Evolutionary conservation across 2,329 filamentous ascomycete species (phyloP), one percentile per base, ranked within the genome.

Genomic region (Thelonectria blattea): DNA sequence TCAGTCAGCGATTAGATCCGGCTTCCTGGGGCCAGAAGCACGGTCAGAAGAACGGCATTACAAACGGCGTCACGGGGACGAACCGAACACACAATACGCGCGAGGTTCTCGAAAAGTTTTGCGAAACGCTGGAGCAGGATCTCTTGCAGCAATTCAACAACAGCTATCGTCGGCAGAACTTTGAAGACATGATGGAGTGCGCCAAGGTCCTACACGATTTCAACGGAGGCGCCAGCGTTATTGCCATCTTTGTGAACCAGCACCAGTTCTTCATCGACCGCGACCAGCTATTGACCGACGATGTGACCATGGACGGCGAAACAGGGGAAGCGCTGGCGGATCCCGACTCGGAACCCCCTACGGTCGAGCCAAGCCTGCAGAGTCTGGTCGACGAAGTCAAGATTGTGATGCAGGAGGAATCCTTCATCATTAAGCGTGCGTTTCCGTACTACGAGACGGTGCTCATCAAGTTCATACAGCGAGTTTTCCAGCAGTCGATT

Each of bases 181-280:
- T 96, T 72, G 92, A 97, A 67, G 93, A 96, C 71, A 99, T 99
- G 96, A 90, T 92, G 79, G 95, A 98, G 74, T 99, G 95, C 74
- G 92, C 96, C 56, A 91, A 91, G 71, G 95, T 97, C 43, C 81
- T 99, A 63, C 86, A 95, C 73, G 95, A 98, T 77, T 99, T 99
- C 82, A 97, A 94, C 75, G 93, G 95, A 53, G 95, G 95, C 52
- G 88, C 92, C 58, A 98, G 93, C 74, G 95, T 98, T 61, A 96
- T 97, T 76, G 94, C 92, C 14, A 84, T 94, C 11, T 99, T 98
- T 75, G 94, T 99, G 72, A 99, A 99, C 73, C 95, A 99, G 75
- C 96, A 99, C 78, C 93, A 97, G 72, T 99, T 99, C 83, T 99
- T 99, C 79, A 97, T 99, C 72, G 95, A 98, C 73, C 85, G 93